Percentiles rank a stretch among this genome's conserved stretches.
phyloP scores from a whole-genome alignment of 768 basidiomycete genomes.

The Podaxis rugospora region DNA sequence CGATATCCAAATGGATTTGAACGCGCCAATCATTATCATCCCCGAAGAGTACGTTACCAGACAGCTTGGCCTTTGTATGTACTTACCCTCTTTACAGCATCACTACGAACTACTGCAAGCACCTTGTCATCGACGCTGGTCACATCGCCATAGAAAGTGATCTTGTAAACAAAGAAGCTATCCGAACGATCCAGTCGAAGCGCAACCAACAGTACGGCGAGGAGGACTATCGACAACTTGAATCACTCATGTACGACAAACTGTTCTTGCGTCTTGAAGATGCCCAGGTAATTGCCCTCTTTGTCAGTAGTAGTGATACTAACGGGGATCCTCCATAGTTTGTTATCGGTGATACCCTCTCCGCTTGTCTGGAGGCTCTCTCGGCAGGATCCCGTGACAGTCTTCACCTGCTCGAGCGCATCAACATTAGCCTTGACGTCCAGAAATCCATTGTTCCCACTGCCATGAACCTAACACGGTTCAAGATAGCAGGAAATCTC shows the following conservation, averaged over 20 bases:
- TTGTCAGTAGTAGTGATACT: slow-evolving; percentile 26
- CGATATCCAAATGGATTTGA: slow-evolving; percentile 94
- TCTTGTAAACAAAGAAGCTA: slow-evolving; percentile 77
- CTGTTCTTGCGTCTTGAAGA: slow-evolving; percentile 76
- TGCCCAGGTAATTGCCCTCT: slow-evolving; percentile 67
- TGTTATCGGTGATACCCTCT: slow-evolving; percentile 79
- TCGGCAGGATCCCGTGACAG: slow-evolving; percentile 48
- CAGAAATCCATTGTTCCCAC: slow-evolving; percentile 91
- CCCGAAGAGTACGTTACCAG: slow-evolving; percentile 72
- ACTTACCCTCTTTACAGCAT: slow-evolving; percentile 43
- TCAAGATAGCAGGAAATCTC: slow-evolving; percentile 88
- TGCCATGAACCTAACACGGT: slow-evolving; percentile 74
- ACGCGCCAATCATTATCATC: slow-evolving; percentile 94
- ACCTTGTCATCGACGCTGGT: slow-evolving; percentile 92
- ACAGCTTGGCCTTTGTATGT: neutral
- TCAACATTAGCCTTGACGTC: slow-evolving; percentile 83
- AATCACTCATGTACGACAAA: slow-evolving; percentile 95
- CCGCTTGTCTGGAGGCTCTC: slow-evolving; percentile 79
- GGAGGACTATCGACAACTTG: slow-evolving; percentile 80
- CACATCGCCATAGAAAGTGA: slow-evolving; percentile 93
- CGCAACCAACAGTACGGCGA: slow-evolving; percentile 81
- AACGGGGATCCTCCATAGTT: slow-evolving; percentile 47
- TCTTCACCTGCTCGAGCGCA: slow-evolving; percentile 88
- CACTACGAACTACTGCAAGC: slow-evolving; percentile 70
- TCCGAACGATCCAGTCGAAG: slow-evolving; percentile 77